Conservation (phyloP, 2,329 filamentous ascomycete genomes). For the Huntiella bhutanensis region DNA sequence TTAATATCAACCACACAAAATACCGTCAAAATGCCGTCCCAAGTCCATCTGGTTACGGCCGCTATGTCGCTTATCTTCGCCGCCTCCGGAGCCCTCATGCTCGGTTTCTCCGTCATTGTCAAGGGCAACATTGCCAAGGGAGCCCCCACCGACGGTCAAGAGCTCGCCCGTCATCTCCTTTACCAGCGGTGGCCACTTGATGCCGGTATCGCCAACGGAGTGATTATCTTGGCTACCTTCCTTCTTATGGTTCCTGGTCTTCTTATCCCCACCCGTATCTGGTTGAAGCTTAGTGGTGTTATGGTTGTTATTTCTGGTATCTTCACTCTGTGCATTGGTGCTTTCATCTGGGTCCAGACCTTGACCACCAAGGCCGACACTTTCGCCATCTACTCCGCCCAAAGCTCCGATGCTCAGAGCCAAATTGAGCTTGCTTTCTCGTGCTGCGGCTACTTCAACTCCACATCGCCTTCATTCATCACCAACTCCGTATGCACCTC, state of each 20-base stretch:
- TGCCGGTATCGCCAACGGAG: constrained; percentile 50
- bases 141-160: constrained; percentile 24
- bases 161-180: constrained; percentile 32
- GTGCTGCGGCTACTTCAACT: constrained; percentile 67
- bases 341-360: constrained; percentile 56
- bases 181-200: constrained; percentile 35
- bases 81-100: constrained; percentile 31
- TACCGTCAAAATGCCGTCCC: constrained; percentile 29
- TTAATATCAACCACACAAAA: neutral
- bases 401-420: constrained; percentile 39
- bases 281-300: constrained; percentile 52
- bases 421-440: constrained; percentile 54
- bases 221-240: constrained; percentile 54
- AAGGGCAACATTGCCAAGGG: constrained; percentile 25
- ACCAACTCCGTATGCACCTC: constrained; percentile 49
- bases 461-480: constrained; percentile 51
- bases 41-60: constrained; percentile 31
- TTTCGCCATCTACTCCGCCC: constrained; percentile 37
- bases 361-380: constrained; percentile 47
- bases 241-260: constrained; percentile 52
- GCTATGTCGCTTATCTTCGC: constrained; percentile 32
- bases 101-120: constrained; percentile 36
- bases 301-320: constrained; percentile 40
- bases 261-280: constrained; percentile 44
- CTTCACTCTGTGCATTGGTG: constrained; percentile 46